These are phyloP conservation scores for Phytophthora tentaculata DNA, from an alignment of 352 stramenopile genomes.

Conservation along the genomic window DNA sequence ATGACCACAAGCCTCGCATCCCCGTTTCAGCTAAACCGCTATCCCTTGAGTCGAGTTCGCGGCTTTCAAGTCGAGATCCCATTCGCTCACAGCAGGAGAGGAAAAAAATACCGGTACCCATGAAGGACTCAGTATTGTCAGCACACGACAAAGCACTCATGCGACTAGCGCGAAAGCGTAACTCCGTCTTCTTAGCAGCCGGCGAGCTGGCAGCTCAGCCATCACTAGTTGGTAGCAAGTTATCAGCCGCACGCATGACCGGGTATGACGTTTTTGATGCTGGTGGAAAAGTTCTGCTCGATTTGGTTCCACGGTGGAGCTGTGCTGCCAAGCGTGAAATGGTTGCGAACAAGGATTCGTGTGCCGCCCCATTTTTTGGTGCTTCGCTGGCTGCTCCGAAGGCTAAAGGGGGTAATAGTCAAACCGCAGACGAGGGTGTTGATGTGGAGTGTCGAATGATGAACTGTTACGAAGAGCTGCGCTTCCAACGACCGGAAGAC, in stretches of 20 bases:
- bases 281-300: conserved; percentile 19
- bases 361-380: conserved; percentile 30
- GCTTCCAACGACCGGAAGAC: conserved; percentile 44
- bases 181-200: conserved; percentile 46
- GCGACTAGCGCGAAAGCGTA: conserved; percentile 46
- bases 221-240: conserved; percentile 3
- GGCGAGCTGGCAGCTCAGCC: conserved; percentile 8
- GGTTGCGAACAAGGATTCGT: conserved; percentile 17
- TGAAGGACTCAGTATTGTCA: conserved; percentile 26
- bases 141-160: conserved; percentile 47
- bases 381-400: conserved; percentile 22
- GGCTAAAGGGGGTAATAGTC: conserved; percentile 9
- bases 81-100: conserved; percentile 17
- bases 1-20: not conserved
- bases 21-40: conserved; percentile 1
- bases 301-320: conserved; percentile 25
- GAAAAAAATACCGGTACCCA: conserved; percentile 49
- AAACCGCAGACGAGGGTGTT: not conserved
- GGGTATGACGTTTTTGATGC: conserved; percentile 30
- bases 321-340: conserved; percentile 29
- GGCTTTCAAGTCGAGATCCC: conserved; percentile 18
- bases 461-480: conserved; percentile 46
- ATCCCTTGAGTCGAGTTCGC: not conserved
- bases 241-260: conserved; percentile 6
- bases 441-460: not conserved